Evolutionary conservation across 495 filamentous ascomycete genomes (phyloP).

Genomic region (Amniculicola lignicola): DNA sequence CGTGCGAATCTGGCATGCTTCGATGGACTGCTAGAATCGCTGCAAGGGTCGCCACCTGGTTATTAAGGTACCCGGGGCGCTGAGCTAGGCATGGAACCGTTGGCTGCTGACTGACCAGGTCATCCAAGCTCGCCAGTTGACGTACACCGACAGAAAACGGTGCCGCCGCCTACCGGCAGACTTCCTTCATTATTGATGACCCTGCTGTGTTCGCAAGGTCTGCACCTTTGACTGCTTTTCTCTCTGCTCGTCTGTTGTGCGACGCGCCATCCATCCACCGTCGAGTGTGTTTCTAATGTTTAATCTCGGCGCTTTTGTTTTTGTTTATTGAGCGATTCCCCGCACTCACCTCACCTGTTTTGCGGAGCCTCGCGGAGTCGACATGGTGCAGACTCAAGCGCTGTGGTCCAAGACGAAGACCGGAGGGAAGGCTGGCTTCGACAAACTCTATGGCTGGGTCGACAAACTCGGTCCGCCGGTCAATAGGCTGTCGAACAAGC

Average conservation of each 20-base stretch:
- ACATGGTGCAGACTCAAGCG: conserved; percentile 22
- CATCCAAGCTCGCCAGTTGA: conserved; percentile 15
- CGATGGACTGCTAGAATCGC: too few species aligned
- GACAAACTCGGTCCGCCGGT: conserved; percentile 61
- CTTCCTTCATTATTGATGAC: background rate
- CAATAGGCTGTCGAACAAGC: conserved; percentile 67
- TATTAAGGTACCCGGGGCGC: too few species aligned
- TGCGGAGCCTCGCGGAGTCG: background rate
- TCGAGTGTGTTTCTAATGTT: conserved; percentile 11
- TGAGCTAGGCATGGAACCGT: too few species aligned
- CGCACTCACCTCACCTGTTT: background rate
- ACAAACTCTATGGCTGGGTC: conserved; percentile 45
- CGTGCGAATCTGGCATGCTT: too few species aligned
- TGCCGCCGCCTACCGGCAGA: conserved; percentile 20
- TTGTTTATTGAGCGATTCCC: conserved; percentile 6
- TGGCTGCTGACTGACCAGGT: too few species aligned
- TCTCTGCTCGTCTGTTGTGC: conserved; percentile 14
- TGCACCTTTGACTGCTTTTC: conserved; percentile 6
- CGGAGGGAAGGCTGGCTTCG: conserved; percentile 47
- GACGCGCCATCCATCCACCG: background rate
- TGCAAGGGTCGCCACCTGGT: too few species aligned
- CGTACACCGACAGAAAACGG: conserved; percentile 20
- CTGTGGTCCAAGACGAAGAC: conserved; percentile 46
- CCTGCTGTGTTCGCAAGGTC: conserved; percentile 10
- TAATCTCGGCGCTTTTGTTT: conserved; percentile 6